These are phyloP conservation scores for Cystobasidium slooffiae DNA, from an alignment of 1,284 basidiomycete species.

Conservation along the genomic window DNA sequence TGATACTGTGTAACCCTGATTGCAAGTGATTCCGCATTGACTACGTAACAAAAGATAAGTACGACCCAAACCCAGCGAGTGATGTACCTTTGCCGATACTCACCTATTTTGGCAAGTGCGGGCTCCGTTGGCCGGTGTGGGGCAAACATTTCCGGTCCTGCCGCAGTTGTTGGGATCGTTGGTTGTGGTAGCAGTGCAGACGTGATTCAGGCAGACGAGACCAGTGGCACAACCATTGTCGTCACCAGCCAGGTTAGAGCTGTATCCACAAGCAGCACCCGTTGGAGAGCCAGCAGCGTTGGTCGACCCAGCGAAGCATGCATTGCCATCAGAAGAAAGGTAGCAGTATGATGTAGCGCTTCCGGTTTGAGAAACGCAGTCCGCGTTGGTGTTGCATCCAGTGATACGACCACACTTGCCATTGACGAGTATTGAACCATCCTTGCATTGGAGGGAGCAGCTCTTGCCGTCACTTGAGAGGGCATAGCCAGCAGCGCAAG, in stretches of 20 bases:
- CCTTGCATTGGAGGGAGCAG: slow-evolving; percentile 21
- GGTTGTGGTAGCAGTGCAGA: neutral
- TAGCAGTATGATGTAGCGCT: slow-evolving; percentile 10
- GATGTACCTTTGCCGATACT: too few species aligned
- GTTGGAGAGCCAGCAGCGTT: slow-evolving; percentile 2
- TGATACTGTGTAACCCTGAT: slow-evolving; percentile 7
- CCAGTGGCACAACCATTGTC: slow-evolving; percentile 30
- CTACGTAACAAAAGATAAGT: neutral
- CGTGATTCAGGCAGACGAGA: slow-evolving; percentile 28
- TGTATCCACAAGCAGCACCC: slow-evolving; percentile 7
- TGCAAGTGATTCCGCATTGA: slow-evolving; percentile 17
- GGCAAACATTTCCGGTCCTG: slow-evolving; percentile 43
- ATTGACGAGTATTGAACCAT: slow-evolving; percentile 16
- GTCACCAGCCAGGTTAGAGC: slow-evolving; percentile 1
- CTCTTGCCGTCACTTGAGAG: neutral
- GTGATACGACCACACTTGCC: slow-evolving; percentile 3
- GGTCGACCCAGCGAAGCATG: slow-evolving; percentile 15
- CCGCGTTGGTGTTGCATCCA: slow-evolving; percentile 18
- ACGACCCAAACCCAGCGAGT: too few species aligned
- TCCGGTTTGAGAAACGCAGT: slow-evolving; percentile 21
- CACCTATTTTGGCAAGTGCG: slow-evolving; percentile 7
- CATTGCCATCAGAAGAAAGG: slow-evolving; percentile 2
- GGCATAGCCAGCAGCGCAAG: slow-evolving; percentile 19
- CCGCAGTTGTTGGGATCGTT: slow-evolving; percentile 44
- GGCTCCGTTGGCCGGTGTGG: slow-evolving; percentile 23